Evolutionary conservation across 129 eudicot genomes (phyloP), one percentile per base, ranked within the genome.

Genomic region (Dittrichia graveolens): DNA sequence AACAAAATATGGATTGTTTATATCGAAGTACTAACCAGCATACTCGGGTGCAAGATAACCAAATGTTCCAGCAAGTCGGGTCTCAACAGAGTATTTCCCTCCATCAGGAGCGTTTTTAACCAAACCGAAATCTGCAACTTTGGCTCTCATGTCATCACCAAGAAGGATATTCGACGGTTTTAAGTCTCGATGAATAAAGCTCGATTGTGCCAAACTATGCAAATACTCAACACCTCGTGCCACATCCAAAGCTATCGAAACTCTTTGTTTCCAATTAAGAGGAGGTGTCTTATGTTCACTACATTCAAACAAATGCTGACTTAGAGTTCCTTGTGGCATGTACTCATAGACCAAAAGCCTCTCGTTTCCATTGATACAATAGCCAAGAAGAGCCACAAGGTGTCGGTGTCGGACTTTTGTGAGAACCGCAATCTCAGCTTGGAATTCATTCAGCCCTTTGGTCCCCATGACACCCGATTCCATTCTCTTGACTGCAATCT

Each of bases 331-430:
- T 50, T 85, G 87, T 45, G 90, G 87, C 90, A 85, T 85, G 59
- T 85, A 85, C 71, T 85, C 90, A 57, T 83, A 86, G 11, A 86
- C 91, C 79, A 86, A 75, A 74, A 86, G 85, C 66, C 91, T 83
- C 78, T 86, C 91, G 31, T 86, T 83, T 4, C 83, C 86, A 67
- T 86, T 84, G 50, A 80, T 62, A 71, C 91, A 86, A 41, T 67
- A 83, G 10, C 91, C 88, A 3, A 80, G 71, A 45, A 86, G 88
- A 3, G 88, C 88, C n/a, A 83, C 88, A 45, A 86, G 57, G 65
- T 86, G 88, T 42, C 91, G 55, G 39, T 86, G 91, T 54, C 88
- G 50, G 49, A 86, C 91, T 38, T 80, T 83, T 3, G 88, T 83
- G 6, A 86, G 81, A 4, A 86, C 91, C 16, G 81, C 88, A 60